Base-by-base conservation (phyloP, 2,329 filamentous ascomycete species). In the Paecilomyces niveus region DNA sequence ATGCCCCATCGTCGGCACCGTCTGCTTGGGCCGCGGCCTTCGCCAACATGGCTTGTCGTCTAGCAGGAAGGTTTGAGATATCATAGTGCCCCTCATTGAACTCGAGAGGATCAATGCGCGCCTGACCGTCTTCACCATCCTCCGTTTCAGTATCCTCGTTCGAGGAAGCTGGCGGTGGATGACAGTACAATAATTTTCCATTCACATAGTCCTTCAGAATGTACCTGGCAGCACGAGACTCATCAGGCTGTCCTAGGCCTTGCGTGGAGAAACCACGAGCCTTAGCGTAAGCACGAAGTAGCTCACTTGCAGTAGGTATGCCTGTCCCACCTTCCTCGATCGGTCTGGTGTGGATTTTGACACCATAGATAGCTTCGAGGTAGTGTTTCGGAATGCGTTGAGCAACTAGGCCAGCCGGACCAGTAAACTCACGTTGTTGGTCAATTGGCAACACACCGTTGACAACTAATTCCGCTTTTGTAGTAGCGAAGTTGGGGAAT, bases 201-300 rank as follows among this genome's bases (percentile, higher is more conserved):
- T 89, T 96, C 65, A 99, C 94, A 69, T 97, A 99, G 77, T 99
- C 94, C 73, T 99, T 99, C 26, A 99, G 83, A 15, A 99, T 83
- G 65, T 90, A 89, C 56, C 94, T 85, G 3, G 93, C 92, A 6
- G 94, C 94, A 66, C 94, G 85, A 1, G 92, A 95, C 78, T 96
- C 92, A 68, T 99, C 94, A 0, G 94, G 93, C 70, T 94, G 89
- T 8, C 94, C 93, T 33, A 90, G 84, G 68, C 94, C 94, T 57
- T 89, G 87, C 4, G 92, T 97, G 59, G 89, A 87, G 78, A 96
- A 99, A 10, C 94, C 94, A 71, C 95, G 83, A 15, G 94, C 94
- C 57, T 83, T 85, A 35, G 94, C 94, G 68, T 97, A 97, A 2
- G 93, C 88, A 29, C 86, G 81, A 3, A 99, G 83, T 13, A 99